A percentile compares a stretch with the other conserved stretches of the same genome.
Conservation (phyloP, 176 grass and related monocot genomes). For the Pontederia crassipes region DNA sequence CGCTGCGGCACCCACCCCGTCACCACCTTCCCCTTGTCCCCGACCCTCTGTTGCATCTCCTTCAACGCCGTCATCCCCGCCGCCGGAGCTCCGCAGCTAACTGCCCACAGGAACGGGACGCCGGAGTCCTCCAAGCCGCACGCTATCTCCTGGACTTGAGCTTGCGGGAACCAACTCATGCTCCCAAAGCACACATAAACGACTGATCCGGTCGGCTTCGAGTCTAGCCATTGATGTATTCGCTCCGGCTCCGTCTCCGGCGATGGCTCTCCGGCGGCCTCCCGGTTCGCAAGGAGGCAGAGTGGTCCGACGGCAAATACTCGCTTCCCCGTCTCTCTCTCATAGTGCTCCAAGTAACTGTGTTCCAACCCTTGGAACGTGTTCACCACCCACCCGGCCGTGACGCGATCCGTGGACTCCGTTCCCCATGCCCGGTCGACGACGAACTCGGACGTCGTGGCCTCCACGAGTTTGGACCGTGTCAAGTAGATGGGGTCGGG, state of each 20-base stretch:
- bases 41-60: neutral
- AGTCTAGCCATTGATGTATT: too few species aligned
- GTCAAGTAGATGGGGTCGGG: constrained; percentile 38
- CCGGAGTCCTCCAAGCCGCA: too few species aligned
- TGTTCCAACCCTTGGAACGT: constrained; percentile 44
- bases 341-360: constrained; percentile 43
- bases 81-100: too few species aligned
- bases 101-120: too few species aligned
- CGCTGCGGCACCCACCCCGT: constrained; percentile 57
- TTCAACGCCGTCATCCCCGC: too few species aligned
- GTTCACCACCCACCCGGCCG: constrained; percentile 56
- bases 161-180: too few species aligned
- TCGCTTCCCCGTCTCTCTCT: constrained; percentile 44
- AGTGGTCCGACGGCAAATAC: constrained; percentile 48
- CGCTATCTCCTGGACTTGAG: too few species aligned
- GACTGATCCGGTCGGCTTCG: too few species aligned
- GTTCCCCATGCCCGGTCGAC: constrained; percentile 30
- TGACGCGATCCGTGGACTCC: constrained; percentile 22
- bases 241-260: constrained; percentile 3
- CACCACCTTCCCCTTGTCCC: constrained; percentile 29
- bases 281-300: constrained; percentile 27
- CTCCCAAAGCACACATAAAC: too few species aligned
- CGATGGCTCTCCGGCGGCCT: constrained; percentile 20
- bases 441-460: constrained; percentile 43
- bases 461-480: constrained; percentile 39